Conservation (phyloP, 805 yeast genomes). For the Metschnikowia similis region DNA sequence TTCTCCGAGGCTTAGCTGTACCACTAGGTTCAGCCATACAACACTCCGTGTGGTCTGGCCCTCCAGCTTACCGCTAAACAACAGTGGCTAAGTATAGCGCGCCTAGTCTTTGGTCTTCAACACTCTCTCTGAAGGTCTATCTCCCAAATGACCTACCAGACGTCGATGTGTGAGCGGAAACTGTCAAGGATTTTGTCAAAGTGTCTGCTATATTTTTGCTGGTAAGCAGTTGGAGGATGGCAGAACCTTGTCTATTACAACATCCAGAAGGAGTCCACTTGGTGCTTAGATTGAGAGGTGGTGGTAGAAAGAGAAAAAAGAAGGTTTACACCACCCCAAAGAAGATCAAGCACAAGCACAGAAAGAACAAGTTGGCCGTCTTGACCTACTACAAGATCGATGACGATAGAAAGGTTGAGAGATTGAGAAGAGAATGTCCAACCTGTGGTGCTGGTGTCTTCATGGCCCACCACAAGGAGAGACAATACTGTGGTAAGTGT, state of each 20-base stretch:
- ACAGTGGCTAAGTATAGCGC: no score
- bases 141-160: no score
- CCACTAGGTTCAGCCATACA: no score
- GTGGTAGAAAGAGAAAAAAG: constrained; percentile 98
- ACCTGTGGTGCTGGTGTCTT: constrained; percentile 98
- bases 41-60: no score
- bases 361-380: constrained; percentile 98
- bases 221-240: constrained; percentile 99
- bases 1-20: no score
- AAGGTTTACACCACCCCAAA: constrained; percentile 99
- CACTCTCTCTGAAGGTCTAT: no score
- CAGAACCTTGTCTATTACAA: constrained; percentile 97
- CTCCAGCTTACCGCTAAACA: no score
- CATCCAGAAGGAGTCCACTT: constrained; percentile 99
- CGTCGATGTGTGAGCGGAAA: no score
- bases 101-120: no score
- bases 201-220: no score
- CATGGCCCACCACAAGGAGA: constrained; percentile 98
- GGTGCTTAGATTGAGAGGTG: constrained; percentile 94
- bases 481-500: constrained; percentile 99
- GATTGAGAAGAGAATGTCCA: constrained; percentile 97
- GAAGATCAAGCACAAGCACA: constrained; percentile 99
- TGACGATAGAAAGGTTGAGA: constrained; percentile 96
- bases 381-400: constrained; percentile 99
- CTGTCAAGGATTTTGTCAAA: no score